These are phyloP conservation scores for Hamamelis virginiana DNA, from an alignment of 164 flowering plant genomes.

Conservation along the genomic window DNA sequence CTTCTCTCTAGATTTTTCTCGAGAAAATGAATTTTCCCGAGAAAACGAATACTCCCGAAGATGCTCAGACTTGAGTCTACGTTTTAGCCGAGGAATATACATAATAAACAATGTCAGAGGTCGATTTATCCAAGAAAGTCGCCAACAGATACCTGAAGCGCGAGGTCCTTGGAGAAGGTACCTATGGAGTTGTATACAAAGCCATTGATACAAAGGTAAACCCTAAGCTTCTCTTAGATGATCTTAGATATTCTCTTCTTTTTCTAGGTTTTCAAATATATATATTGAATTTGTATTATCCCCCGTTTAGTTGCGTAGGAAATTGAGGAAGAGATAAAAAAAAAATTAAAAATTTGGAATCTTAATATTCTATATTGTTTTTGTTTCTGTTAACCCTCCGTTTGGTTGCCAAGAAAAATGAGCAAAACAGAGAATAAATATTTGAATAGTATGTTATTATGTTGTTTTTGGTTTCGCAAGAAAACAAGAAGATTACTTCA, in stretches of 20 bases:
- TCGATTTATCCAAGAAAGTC: slow-evolving; percentile 55
- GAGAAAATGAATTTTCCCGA: neutral
- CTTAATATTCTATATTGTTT: too few relatives aligned
- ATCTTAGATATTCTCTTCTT: neutral
- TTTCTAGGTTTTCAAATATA: slow-evolving; percentile 16
- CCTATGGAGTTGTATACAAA: too few relatives aligned
- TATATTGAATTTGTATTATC: too few relatives aligned
- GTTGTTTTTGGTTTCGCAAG: too few relatives aligned
- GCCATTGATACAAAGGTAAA: slow-evolving; percentile 86
- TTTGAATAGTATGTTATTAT: too few relatives aligned
- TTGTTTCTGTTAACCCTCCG: too few relatives aligned
- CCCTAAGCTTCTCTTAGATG: too few relatives aligned
- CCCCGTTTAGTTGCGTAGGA: neutral
- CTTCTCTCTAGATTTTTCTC: neutral
- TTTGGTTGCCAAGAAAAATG: neutral
- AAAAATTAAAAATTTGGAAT: too few relatives aligned
- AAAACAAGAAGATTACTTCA: too few relatives aligned
- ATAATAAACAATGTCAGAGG: slow-evolving; percentile 13
- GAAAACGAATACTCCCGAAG: neutral
- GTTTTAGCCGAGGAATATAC: neutral
- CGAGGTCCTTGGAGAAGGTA: too few relatives aligned
- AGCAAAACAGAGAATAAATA: too few relatives aligned
- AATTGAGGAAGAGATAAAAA: too few relatives aligned
- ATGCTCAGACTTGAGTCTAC: neutral
- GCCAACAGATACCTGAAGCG: slow-evolving; percentile 93